Evolutionary conservation across 2,329 filamentous ascomycete genomes (phyloP), one percentile per base, ranked within the genome.

Genomic region (Phialophora macrospora): DNA sequence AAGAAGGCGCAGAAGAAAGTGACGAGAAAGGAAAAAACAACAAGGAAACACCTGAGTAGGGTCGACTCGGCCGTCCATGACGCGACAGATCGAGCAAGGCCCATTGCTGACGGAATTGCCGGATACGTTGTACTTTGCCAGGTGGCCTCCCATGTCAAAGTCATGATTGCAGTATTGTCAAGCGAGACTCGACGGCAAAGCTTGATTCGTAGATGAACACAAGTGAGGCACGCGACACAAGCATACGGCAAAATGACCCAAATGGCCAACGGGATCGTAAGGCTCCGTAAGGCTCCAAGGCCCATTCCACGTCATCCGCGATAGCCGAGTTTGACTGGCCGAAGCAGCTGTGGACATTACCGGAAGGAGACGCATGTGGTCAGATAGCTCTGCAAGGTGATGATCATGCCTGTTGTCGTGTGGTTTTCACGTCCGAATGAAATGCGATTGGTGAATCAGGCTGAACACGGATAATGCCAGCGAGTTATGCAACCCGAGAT

Each of bases 181-280:
- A 60, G 57, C 57, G 44, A 51, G 28, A 20, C 22, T 51, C 57
- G 41, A 52, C 57, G 44, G 22, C n/a, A 52, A 26, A 52, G 11
- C 51, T 17, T 55, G 26, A 55, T 55, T 55, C 32, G 57, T 14
- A 34, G 44, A 60, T 60, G 57, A 48, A 41, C 17, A 26, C n/a
- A 17, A 30, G 20, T 32, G 57, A 55, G 57, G 57, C 57, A 60
- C 57, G 57, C 57, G 57, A 60, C 57, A 60, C 57, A 32, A 17
- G 26, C 46, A n/a, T 24, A 51, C 17, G 48, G 30, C 20, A 24
- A 49, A 34, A 38, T 11, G 57, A 52, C n/a, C 17, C 28, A 22
- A 41, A 28, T 34, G 20, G 46, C 28, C 46, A 49, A 52, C 44
- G 46, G 57, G 44, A 34, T 22, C 14, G 46, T 48, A 51, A 60